Percentiles rank a stretch among this genome's conserved stretches.
phyloP scores from a whole-genome alignment of 2,329 filamentous ascomycete genomes.

The Ceratocystis destructans region DNA sequence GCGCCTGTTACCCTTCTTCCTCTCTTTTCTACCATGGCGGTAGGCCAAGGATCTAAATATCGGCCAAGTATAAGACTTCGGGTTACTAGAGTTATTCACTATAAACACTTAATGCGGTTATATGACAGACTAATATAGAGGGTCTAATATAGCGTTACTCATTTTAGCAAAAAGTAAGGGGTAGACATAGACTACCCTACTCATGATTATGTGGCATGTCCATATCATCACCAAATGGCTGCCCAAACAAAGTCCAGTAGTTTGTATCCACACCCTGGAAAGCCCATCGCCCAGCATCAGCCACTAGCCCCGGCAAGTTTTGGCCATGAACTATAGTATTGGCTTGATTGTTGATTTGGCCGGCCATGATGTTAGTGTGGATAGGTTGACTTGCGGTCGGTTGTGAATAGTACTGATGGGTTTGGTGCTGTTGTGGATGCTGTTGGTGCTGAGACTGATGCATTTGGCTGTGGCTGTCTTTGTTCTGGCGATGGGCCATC shows the following conservation, averaged over 20 bases:
- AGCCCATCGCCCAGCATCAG: conserved; percentile 29
- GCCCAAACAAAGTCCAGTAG: conserved; percentile 27
- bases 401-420: background rate
- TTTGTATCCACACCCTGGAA: conserved; percentile 31
- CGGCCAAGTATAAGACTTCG: no score
- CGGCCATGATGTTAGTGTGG: background rate
- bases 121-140: background rate
- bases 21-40: no score
- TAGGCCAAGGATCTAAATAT: no score
- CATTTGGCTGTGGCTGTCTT: background rate
- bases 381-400: background rate
- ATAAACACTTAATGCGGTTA: background rate
- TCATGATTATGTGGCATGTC: background rate
- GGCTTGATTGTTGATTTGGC: background rate
- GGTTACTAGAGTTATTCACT: no score
- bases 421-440: background rate
- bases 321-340: background rate
- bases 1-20: no score
- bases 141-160: no score
- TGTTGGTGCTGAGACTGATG: background rate
- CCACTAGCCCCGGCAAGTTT: conserved; percentile 23
- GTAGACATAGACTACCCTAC: background rate
- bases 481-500: conserved; percentile 1
- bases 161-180: no score
- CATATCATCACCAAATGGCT: conserved; percentile 16